A percentile compares a stretch with the other conserved stretches of the same genome.
These are phyloP conservation scores for Cicer pinnatifidum DNA, from an alignment of 306 rosid species.

Conservation along the genomic window DNA sequence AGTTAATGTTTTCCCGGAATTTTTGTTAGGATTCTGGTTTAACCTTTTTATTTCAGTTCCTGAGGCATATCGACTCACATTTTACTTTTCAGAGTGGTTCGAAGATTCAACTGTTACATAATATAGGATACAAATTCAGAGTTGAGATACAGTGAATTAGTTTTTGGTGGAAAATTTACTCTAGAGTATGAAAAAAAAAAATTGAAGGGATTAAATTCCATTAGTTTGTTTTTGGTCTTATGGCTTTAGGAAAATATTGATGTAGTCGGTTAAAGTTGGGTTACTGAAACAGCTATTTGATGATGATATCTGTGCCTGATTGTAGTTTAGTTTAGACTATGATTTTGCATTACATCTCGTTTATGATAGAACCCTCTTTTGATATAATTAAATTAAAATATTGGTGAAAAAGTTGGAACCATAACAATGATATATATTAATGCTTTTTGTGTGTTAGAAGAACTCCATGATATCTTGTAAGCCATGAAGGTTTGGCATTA, in stretches of 20 bases:
- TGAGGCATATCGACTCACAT: neutral
- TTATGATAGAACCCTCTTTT: neutral
- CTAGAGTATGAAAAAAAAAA: neutral
- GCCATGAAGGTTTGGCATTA: neutral
- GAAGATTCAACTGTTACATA: neutral
- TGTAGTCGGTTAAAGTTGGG: neutral
- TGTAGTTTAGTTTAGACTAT: neutral
- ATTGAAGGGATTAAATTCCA: neutral
- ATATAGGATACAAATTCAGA: neutral
- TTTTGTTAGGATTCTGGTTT: slow-evolving; percentile 9
- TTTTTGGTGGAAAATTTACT: neutral
- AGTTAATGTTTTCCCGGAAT: neutral
- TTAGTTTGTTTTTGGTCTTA: neutral
- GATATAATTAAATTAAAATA: slow-evolving; percentile 22
- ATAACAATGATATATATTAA: slow-evolving; percentile 18
- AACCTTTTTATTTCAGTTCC: neutral
- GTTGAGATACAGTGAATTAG: neutral
- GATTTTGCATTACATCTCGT: neutral
- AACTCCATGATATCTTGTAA: neutral
- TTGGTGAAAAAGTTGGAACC: slow-evolving; percentile 5
- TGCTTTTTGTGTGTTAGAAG: neutral
- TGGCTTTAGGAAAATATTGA: slow-evolving; percentile 3
- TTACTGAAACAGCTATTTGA: neutral
- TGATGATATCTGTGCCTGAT: slow-evolving; percentile 8
- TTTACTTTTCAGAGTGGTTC: neutral